phyloP scores from a whole-genome alignment of 176 grass and related monocot species.

The Eragrostis curvula region DNA sequence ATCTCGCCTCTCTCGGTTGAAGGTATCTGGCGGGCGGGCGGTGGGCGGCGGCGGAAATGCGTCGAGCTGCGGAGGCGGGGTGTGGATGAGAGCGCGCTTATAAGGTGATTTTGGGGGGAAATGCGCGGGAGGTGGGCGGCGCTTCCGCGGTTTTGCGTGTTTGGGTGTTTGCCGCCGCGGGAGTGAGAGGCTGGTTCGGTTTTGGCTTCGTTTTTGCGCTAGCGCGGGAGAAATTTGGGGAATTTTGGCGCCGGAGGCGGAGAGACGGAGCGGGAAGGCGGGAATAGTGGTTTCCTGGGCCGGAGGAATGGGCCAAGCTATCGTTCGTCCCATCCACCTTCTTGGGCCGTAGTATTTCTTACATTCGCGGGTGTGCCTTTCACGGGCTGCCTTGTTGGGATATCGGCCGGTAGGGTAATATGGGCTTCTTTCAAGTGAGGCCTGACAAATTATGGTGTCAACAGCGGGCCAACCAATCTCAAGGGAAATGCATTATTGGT shows the following conservation, averaged over 20 bases:
- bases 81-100: slow-evolving; percentile 36
- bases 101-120: slow-evolving; percentile 32
- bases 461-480: no score
- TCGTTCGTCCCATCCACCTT: no score
- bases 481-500: no score
- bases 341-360: background rate
- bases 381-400: background rate
- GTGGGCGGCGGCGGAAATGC: slow-evolving; percentile 29
- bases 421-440: no score
- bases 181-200: slow-evolving; percentile 6
- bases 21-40: slow-evolving; percentile 24
- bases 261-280: background rate
- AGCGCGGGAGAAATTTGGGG: slow-evolving; percentile 42
- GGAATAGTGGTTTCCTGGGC: background rate
- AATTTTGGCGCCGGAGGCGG: slow-evolving; percentile 37
- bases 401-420: background rate
- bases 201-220: slow-evolving; percentile 35
- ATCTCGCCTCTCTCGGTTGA: background rate
- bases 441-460: no score
- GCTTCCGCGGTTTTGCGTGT: background rate
- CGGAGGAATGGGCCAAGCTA: background rate
- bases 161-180: slow-evolving; percentile 26
- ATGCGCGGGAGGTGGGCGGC: slow-evolving; percentile 34
- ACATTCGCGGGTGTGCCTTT: background rate
- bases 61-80: slow-evolving; percentile 12